Base-by-base conservation (phyloP, 2,329 filamentous ascomycete species). In the Phyllosticta ampelicida region DNA sequence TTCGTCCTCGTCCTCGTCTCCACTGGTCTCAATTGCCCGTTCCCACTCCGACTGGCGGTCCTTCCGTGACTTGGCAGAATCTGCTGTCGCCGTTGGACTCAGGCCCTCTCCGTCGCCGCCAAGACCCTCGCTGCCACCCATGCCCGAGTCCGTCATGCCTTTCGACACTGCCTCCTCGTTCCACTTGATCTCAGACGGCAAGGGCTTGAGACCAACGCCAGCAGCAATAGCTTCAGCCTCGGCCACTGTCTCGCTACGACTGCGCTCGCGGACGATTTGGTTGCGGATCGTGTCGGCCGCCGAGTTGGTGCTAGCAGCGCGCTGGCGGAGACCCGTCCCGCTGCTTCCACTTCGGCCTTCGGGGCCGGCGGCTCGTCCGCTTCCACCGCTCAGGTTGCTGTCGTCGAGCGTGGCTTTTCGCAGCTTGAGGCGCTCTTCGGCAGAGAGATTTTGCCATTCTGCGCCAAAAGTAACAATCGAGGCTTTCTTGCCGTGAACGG, bases 401-500 rank as follows among this genome's bases (percentile, higher is more conserved):
- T 59, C 53, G 8, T 59, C 57, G 6, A 29, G 51, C 16, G 57
- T 23, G 29, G 51, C 49, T 44, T 59, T 72, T 53, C 70, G 67
- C 9, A 68, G 65, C 64, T 72, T 73, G 20, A 74, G 59, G 26
- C 71, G 62, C 62, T 73, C 71, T 55, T 73, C 71, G 20, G 71
- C 69, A 9, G 71, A 66, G 16, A 67, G 68, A 55, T 81, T 86
- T 66, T 92, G 86, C 76, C 96, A 85, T 65, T 96, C 92, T n/a
- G 86, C 85, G 9, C 91, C 90, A 69, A 99, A 95, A n/a, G 89
- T 95, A 64, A 99, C 89, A 58, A 99, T 89, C 0, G 90, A 96
- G 2, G 94, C 94, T 73, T 99, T 97, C 77, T 97, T 99, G 61
- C 94, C 92, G 67, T 99, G 94, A 3, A 99, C 86, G 3, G 94